These are phyloP conservation scores for Boletus sp. DNA, from an alignment of 1,284 basidiomycete species.

Conservation along the genomic window DNA sequence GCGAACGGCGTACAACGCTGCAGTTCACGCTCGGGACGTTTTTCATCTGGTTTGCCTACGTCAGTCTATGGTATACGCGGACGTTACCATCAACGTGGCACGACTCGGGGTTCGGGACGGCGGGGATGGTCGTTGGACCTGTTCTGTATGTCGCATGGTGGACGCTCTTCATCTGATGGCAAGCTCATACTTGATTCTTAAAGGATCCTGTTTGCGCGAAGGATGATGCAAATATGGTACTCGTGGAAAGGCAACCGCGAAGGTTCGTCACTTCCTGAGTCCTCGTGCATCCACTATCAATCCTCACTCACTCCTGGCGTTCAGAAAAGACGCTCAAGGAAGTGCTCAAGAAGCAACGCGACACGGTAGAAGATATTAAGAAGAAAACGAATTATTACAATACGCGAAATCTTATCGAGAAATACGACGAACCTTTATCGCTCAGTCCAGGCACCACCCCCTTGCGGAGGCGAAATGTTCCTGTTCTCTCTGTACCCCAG, in stretches of 20 bases:
- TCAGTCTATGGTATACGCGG: constrained; percentile 77
- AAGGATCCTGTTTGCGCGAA: constrained; percentile 80
- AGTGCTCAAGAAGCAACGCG: constrained; percentile 76
- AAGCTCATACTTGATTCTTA: constrained; percentile 1
- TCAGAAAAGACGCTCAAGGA: constrained; percentile 77
- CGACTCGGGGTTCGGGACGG: constrained; percentile 41
- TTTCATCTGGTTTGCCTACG: constrained; percentile 76
- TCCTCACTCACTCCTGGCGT: background rate
- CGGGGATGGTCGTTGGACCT: constrained; percentile 69
- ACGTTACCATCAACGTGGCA: constrained; percentile 47
- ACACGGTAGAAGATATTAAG: constrained; percentile 95
- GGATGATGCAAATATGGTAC: constrained; percentile 87
- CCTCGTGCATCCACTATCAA: background rate
- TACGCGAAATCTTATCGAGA: constrained; percentile 85
- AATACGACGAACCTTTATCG: constrained; percentile 70
- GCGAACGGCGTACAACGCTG: constrained; percentile 79
- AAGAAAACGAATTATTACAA: constrained; percentile 95
- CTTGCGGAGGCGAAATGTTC: constrained; percentile 30
- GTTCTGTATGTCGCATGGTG: constrained; percentile 59
- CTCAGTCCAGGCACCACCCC: constrained; percentile 31
- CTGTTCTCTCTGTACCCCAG: constrained; percentile 19
- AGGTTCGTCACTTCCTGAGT: constrained; percentile 48
- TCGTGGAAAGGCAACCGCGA: constrained; percentile 79
- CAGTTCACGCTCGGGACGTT: constrained; percentile 82
- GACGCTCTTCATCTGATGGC: background rate